Conservation (phyloP, 2,329 filamentous ascomycete species). For the Zasmidium angulare region DNA sequence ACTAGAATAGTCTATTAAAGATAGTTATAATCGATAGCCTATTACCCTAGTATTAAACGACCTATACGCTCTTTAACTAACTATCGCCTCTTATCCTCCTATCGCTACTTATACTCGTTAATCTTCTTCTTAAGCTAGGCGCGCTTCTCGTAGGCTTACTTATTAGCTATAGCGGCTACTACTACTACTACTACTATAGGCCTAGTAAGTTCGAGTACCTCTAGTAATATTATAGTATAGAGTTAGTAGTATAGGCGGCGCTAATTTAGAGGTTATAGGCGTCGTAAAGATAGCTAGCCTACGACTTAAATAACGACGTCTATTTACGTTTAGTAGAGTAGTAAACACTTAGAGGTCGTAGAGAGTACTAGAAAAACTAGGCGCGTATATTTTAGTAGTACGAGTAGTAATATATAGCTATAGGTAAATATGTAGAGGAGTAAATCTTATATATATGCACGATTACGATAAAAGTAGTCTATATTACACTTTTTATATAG, state of each 20-base stretch:
- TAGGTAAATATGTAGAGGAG: too few relatives aligned
- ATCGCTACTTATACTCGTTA: neutral
- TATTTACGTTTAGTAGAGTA: neutral
- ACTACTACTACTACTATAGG: too few relatives aligned
- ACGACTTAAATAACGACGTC: too few relatives aligned
- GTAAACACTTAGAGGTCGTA: neutral
- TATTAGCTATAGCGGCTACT: too few relatives aligned
- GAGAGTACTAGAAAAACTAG: neutral
- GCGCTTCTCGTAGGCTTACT: neutral
- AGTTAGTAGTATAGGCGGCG: neutral
- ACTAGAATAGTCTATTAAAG: neutral
- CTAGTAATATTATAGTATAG: neutral
- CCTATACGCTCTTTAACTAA: neutral
- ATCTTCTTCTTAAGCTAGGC: neutral
- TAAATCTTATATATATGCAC: too few relatives aligned
- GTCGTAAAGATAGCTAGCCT: too few relatives aligned
- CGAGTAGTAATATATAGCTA: too few relatives aligned
- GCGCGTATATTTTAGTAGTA: too few relatives aligned
- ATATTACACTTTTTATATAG: too few relatives aligned
- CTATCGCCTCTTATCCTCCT: neutral
- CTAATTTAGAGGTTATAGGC: too few relatives aligned
- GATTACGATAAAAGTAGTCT: too few relatives aligned
- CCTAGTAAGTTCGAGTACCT: neutral
- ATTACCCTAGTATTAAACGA: neutral
- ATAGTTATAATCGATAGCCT: neutral